phyloP scores from a whole-genome alignment of 495 filamentous ascomycete genomes.

The Aspergillus nanangensis region DNA sequence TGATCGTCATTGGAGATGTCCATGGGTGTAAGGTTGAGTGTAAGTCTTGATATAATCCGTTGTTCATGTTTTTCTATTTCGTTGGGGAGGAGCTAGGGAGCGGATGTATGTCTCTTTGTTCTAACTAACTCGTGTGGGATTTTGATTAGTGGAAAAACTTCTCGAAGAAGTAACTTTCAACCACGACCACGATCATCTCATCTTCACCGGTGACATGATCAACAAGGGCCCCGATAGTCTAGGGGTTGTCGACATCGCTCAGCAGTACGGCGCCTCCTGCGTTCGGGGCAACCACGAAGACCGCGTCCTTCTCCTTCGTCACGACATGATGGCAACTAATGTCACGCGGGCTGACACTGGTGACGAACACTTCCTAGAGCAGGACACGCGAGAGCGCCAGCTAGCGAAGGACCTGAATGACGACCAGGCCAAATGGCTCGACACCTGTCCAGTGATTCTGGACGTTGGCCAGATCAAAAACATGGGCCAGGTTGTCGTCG shows the following conservation, averaged over 20 bases:
- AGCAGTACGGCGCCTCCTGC: conserved; percentile 62
- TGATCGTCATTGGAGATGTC: conserved; percentile 84
- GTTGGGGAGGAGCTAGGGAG: not conserved
- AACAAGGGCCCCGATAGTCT: conserved; percentile 82
- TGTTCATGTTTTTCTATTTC: not conserved
- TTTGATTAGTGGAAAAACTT: conserved; percentile 52
- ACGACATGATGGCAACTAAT: conserved; percentile 28
- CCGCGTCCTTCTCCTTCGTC: conserved; percentile 56
- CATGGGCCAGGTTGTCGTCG: conserved; percentile 62
- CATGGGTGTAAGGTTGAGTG: conserved; percentile 73
- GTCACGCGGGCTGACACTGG: conserved; percentile 3
- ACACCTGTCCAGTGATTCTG: conserved; percentile 69
- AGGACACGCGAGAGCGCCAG: conserved; percentile 33
- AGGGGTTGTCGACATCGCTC: conserved; percentile 73
- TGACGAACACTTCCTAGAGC: conserved; percentile 12
- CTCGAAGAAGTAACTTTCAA: conserved; percentile 66
- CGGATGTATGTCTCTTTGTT: not conserved
- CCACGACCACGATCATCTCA: conserved; percentile 62
- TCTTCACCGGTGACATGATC: conserved; percentile 81
- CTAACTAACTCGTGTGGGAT: conserved; percentile 1
- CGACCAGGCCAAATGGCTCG: conserved; percentile 68
- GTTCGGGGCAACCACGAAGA: conserved; percentile 97
- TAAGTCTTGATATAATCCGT: conserved; percentile 24
- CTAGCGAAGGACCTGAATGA: conserved; percentile 49
- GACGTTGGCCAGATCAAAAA: conserved; percentile 53